Evolutionary conservation across 257 asterid genomes (phyloP).

Genomic region (Fraxinus americana): DNA sequence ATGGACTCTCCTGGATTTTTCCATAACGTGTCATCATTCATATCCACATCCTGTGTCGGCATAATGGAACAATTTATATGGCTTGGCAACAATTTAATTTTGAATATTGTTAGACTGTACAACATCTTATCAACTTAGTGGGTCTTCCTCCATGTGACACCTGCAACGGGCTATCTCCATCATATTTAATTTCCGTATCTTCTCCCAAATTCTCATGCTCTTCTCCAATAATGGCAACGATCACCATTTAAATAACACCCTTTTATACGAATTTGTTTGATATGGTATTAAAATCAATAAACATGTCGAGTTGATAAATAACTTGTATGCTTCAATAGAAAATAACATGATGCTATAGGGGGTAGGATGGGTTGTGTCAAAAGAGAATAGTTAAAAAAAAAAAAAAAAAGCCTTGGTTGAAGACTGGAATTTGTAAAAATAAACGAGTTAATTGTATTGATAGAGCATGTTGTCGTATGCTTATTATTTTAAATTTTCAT

Average conservation of each 20-base stretch:
- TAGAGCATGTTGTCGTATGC: not conserved
- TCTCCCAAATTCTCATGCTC: not conserved
- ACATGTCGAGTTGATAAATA: not conserved
- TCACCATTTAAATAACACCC: not conserved
- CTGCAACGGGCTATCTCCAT: not conserved
- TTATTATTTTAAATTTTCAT: not conserved
- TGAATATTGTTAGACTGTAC: not conserved
- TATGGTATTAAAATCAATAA: not conserved
- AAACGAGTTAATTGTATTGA: not conserved
- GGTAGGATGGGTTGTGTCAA: too few species aligned
- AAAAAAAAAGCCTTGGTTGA: not conserved
- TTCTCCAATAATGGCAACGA: not conserved
- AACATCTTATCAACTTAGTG: not conserved
- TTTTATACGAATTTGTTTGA: not conserved
- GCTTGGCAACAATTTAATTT: not conserved
- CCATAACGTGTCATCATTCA: too few species aligned
- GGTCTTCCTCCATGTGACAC: constrained; percentile 5
- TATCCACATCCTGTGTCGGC: not conserved
- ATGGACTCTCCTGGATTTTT: too few species aligned
- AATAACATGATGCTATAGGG: too few species aligned
- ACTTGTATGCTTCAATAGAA: too few species aligned
- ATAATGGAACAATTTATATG: not conserved
- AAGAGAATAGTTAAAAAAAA: not conserved
- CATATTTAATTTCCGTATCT: not conserved
- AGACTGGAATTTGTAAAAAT: too few species aligned